Conservation (phyloP, 148 eudicot species). For the Fagopyrum homotropicum region DNA sequence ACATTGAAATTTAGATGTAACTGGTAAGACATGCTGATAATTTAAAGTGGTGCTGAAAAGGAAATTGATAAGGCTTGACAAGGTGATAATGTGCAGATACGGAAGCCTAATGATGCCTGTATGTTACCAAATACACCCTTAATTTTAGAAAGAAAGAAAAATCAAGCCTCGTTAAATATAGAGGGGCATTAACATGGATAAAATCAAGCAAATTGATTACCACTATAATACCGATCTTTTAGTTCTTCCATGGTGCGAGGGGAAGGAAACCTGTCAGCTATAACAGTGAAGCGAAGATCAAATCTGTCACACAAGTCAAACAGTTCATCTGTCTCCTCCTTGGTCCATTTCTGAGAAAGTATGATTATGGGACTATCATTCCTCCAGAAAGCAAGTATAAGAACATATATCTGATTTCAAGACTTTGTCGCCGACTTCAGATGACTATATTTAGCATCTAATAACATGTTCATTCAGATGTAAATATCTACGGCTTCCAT, state of each 20-base stretch:
- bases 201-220: conserved; percentile 27
- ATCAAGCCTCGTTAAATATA: not conserved
- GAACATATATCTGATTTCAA: not conserved
- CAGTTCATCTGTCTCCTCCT: conserved; percentile 85
- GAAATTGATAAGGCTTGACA: not conserved
- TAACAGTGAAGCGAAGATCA: conserved; percentile 73
- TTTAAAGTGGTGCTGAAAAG: not conserved
- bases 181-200: conserved; percentile 2
- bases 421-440: not conserved
- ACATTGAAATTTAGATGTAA: not conserved
- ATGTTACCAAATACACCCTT: not conserved
- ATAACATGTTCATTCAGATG: not conserved
- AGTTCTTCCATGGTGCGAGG: conserved; percentile 77
- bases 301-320: conserved; percentile 81
- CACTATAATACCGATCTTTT: conserved; percentile 81
- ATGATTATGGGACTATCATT: not conserved
- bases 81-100: not conserved
- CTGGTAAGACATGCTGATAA: not conserved
- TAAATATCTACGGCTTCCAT: not conserved
- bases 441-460: not conserved
- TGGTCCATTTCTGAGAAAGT: conserved; percentile 62
- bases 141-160: not conserved
- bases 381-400: not conserved
- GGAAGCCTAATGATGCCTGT: not conserved
- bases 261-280: conserved; percentile 81